Evolutionary conservation across 352 stramenopile genomes (phyloP).

Genomic region (Stephanocyclus meneghinianus): DNA sequence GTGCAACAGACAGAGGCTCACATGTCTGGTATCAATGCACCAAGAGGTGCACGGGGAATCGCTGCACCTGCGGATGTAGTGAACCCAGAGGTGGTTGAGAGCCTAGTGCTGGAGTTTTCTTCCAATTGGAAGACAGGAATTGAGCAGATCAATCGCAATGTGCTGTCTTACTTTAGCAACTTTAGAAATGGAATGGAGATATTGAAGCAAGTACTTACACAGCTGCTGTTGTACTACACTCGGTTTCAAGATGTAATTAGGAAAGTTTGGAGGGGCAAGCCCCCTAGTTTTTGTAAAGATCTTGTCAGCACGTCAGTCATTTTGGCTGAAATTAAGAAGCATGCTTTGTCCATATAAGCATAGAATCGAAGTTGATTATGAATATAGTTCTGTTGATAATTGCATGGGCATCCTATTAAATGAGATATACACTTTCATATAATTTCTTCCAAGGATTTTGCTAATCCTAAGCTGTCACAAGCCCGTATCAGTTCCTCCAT

Average conservation of each 20-base stretch:
- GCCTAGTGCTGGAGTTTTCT: constrained; percentile 93
- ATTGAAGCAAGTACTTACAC: constrained; percentile 97
- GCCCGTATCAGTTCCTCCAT: constrained; percentile 27
- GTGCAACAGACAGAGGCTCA: constrained; percentile 92
- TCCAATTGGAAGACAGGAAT: constrained; percentile 93
- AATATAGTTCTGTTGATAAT: too few relatives aligned
- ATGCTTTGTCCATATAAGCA: constrained; percentile 84
- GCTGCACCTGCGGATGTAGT: constrained; percentile 73
- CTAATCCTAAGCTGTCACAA: constrained; percentile 23
- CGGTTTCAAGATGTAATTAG: constrained; percentile 96
- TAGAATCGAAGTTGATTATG: neutral
- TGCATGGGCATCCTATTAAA: too few relatives aligned
- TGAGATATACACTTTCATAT: neutral
- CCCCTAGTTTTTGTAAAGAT: constrained; percentile 88
- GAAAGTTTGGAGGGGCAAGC: constrained; percentile 86
- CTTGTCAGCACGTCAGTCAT: constrained; percentile 95
- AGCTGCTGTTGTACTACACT: constrained; percentile 98
- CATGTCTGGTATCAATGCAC: constrained; percentile 68
- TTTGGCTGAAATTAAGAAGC: constrained; percentile 97
- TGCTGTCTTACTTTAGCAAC: constrained; percentile 97
- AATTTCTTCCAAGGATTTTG: constrained; percentile 22
- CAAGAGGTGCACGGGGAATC: constrained; percentile 53
- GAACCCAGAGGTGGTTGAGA: constrained; percentile 89
- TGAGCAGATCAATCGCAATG: constrained; percentile 96
- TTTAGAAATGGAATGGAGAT: constrained; percentile 99